Conservation (phyloP, 345 rosid genomes). For the Geranium brycei region DNA sequence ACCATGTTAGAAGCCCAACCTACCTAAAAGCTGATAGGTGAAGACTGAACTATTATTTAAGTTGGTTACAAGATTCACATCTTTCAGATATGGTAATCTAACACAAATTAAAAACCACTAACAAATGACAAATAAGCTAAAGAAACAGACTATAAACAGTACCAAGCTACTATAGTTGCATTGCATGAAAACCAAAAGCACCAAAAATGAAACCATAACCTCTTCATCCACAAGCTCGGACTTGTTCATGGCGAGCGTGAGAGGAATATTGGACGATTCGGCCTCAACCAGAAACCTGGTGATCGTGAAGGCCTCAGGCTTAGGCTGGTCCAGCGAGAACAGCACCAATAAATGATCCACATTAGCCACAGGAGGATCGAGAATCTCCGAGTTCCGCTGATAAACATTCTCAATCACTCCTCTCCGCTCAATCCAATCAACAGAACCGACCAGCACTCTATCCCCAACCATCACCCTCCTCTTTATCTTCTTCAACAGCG, state of each 20-base stretch:
- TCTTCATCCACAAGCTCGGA: conserved; percentile 53
- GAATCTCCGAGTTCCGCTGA: conserved; percentile 43
- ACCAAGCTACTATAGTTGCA: background rate
- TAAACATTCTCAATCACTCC: conserved; percentile 86
- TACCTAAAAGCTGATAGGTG: too few relatives aligned
- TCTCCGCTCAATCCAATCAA: conserved; percentile 82
- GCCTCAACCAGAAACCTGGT: conserved; percentile 86
- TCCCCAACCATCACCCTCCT: conserved; percentile 87
- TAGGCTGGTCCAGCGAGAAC: conserved; percentile 75
- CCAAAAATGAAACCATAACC: conserved; percentile 21
- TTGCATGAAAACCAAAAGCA: background rate
- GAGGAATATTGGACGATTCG: conserved; percentile 69
- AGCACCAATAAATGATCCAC: conserved; percentile 69
- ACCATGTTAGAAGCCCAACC: too few relatives aligned
- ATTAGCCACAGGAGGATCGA: conserved; percentile 86
- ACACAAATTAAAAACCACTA: background rate
- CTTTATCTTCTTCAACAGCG: conserved; percentile 82
- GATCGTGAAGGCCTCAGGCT: conserved; percentile 54
- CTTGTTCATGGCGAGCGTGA: conserved; percentile 72
- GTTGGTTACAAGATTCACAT: too few relatives aligned
- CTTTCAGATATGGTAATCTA: too few relatives aligned
- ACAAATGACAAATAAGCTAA: background rate
- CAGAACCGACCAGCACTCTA: conserved; percentile 66
- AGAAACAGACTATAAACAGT: background rate
- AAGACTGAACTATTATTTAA: too few relatives aligned